Conservation (phyloP, 345 rosid species). For the Heritiera fomes region DNA sequence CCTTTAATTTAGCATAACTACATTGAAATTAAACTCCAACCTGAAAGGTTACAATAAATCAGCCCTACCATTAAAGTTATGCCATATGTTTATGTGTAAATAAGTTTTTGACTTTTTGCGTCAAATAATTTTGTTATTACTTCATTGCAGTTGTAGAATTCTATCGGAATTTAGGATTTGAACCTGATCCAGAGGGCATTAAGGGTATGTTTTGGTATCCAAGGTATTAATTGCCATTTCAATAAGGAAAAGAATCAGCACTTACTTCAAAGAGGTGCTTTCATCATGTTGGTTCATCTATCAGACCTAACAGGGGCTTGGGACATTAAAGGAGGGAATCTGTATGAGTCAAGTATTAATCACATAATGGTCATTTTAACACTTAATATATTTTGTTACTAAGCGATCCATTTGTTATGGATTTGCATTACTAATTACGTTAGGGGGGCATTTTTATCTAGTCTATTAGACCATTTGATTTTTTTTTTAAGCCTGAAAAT, state of each 20-base stretch:
- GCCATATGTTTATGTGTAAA: neutral
- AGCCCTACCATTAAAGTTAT: neutral
- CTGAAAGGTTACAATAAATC: neutral
- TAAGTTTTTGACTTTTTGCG: constrained; percentile 14
- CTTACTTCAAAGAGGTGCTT: too few species aligned
- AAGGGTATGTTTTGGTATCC: too few species aligned
- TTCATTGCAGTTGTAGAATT: constrained; percentile 78
- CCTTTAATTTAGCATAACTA: too few species aligned
- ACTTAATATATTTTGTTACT: neutral
- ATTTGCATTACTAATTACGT: neutral
- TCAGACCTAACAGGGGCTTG: too few species aligned
- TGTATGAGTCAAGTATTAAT: too few species aligned
- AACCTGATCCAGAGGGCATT: too few species aligned
- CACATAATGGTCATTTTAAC: too few species aligned
- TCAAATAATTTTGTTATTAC: neutral
- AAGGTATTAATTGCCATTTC: constrained; percentile 31
- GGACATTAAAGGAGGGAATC: too few species aligned
- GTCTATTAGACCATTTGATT: neutral
- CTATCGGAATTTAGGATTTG: too few species aligned
- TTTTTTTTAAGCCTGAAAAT: neutral
- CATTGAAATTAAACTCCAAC: too few species aligned
- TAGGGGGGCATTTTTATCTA: neutral
- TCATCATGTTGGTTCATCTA: too few species aligned
- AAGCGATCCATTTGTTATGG: neutral
- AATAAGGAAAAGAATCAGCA: too few species aligned